Conservation (phyloP, 805 yeast species). For the Blastobotrys terrestris region DNA sequence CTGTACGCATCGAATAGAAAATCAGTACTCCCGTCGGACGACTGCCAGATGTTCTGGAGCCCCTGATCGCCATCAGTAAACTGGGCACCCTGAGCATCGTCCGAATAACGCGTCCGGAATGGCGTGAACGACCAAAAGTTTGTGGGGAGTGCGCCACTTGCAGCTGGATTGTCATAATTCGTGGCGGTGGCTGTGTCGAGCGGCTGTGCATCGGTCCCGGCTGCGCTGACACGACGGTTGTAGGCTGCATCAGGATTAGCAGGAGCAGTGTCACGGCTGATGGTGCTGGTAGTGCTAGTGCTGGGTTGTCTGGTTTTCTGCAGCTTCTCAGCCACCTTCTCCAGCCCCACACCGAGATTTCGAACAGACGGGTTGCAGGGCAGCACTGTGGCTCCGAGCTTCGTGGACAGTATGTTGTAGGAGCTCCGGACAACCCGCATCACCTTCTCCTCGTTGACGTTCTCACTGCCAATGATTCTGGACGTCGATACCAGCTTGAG, state of each 20-base stretch:
- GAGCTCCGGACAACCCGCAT: constrained; percentile 7
- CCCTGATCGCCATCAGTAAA: neutral
- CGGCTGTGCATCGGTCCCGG: neutral
- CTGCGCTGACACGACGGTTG: neutral
- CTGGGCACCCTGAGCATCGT: constrained; percentile 1
- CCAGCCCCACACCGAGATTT: constrained; percentile 14
- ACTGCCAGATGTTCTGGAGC: constrained; percentile 1
- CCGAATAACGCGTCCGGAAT: neutral
- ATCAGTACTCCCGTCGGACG: neutral
- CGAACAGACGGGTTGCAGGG: constrained; percentile 16
- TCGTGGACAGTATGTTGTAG: constrained; percentile 5
- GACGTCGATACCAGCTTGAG: constrained; percentile 16
- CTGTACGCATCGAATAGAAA: constrained; percentile 6
- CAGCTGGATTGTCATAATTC: neutral
- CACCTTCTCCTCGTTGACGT: constrained; percentile 8
- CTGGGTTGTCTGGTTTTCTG: neutral
- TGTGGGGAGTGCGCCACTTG: neutral
- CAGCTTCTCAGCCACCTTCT: constrained; percentile 6
- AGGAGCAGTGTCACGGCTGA: neutral
- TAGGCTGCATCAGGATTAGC: neutral
- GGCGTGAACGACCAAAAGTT: constrained; percentile 9
- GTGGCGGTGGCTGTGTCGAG: neutral
- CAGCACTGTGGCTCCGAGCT: constrained; percentile 8
- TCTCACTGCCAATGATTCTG: constrained; percentile 5
- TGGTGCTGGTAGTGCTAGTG: neutral